phyloP scores from a whole-genome alignment of 768 basidiomycete genomes.

The Naganishia vishniacii region DNA sequence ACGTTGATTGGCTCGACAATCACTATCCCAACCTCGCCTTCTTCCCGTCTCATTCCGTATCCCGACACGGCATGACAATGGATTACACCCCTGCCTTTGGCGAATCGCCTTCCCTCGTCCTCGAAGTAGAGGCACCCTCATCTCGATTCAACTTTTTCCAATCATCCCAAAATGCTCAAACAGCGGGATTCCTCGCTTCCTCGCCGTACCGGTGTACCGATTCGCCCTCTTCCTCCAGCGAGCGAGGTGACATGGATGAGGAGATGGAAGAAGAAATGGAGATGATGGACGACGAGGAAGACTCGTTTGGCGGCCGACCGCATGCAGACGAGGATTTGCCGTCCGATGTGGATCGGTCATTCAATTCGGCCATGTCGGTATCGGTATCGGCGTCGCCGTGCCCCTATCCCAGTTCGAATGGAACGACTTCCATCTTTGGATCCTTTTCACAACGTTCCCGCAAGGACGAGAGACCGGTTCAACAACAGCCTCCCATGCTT shows the following conservation, averaged over 20 bases:
- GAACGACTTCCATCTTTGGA: slow-evolving; percentile 15
- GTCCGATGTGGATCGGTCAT: slow-evolving; percentile 20
- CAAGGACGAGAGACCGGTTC: background rate
- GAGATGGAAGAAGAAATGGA: slow-evolving; percentile 18
- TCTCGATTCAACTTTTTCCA: slow-evolving; percentile 18
- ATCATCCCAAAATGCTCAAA: slow-evolving; percentile 3
- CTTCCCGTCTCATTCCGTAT: background rate
- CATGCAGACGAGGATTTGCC: slow-evolving; percentile 7
- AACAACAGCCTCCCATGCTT: background rate
- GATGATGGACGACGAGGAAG: slow-evolving; percentile 18
- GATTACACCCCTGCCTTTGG: background rate
- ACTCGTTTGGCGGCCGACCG: background rate
- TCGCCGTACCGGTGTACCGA: slow-evolving; percentile 17
- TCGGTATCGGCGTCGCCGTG: slow-evolving; percentile 15
- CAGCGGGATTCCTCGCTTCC: slow-evolving; percentile 9
- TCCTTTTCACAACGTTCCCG: slow-evolving; percentile 1
- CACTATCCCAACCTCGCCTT: background rate
- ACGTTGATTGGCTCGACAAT: background rate
- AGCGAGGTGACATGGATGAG: slow-evolving; percentile 1
- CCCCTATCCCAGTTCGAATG: slow-evolving; percentile 20
- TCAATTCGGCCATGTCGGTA: slow-evolving; percentile 21
- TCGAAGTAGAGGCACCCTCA: slow-evolving; percentile 2
- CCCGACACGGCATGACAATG: background rate
- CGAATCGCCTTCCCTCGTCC: background rate
- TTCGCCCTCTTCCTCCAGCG: slow-evolving; percentile 10